A percentile compares a stretch with the other conserved stretches of the same genome.
These are phyloP conservation scores for Cymbopogon citratus DNA, from an alignment of 176 grass and related monocot genomes.

Conservation along the genomic window DNA sequence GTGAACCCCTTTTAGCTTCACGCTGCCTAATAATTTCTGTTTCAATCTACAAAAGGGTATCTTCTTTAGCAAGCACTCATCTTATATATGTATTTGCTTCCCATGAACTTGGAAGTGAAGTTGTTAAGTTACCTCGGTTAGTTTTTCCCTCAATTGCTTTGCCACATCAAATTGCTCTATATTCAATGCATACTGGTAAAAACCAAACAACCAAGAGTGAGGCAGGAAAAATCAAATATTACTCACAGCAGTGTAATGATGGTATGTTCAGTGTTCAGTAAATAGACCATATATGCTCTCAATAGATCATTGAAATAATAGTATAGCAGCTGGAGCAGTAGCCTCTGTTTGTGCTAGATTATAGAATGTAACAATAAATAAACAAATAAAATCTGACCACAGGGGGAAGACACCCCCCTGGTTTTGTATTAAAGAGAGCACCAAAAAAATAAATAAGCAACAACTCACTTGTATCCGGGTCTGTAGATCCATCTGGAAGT, in stretches of 20 bases:
- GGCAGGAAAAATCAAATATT: background rate
- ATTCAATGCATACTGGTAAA: constrained; percentile 84
- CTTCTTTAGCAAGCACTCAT: constrained; percentile 14
- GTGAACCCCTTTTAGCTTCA: constrained; percentile 90
- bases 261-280: background rate
- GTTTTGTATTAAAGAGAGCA: background rate
- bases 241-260: background rate
- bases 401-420: background rate
- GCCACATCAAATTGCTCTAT: constrained; percentile 86
- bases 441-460: background rate
- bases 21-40: constrained; percentile 71
- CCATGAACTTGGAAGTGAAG: constrained; percentile 15
- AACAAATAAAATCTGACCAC: background rate
- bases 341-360: constrained; percentile 16
- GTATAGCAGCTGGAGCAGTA: background rate
- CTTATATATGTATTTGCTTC: background rate
- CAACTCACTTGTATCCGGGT: constrained; percentile 65
- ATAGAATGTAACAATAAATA: background rate
- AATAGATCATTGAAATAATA: background rate
- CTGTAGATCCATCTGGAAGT: constrained; percentile 88
- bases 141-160: constrained; percentile 82
- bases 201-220: constrained; percentile 26
- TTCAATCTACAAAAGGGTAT: constrained; percentile 55
- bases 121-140: constrained; percentile 56
- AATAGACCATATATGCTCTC: background rate